Evolutionary conservation across 495 filamentous ascomycete species (phyloP), one percentile per base, ranked within the genome.

Genomic region (Pyronema domesticum): DNA sequence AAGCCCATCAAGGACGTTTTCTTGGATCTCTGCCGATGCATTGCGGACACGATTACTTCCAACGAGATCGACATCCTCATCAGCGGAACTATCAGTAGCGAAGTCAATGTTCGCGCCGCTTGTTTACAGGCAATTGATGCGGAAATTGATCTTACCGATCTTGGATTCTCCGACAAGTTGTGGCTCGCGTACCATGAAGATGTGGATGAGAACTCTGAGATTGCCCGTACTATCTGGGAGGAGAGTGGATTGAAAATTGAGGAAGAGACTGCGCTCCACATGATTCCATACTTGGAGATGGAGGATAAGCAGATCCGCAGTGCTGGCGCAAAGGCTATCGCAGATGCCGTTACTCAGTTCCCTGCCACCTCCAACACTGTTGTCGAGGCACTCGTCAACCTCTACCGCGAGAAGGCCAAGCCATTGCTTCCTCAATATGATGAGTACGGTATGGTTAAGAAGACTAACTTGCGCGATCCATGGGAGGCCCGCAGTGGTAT

Each of bases 141-240:
- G 18, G 86, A 95, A 62, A 80, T 96, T 39, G 89, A 96, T 60
- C 73, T 98, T 72, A 88, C 80, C 47, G 85, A 94, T 50, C 71
- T 83, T 23, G 76, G 80, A 34, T 89, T 86, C 63, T 89, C 80
- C 7, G 84, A 87, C 55, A 86, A 96, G 60, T 83, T 96, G 10
- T 96, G 89, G 89, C 73, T 98, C 18, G 81, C 80, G 51, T 89
- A 78, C 66, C 88, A 96, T 62, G 91, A 98, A 56, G 85, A 91
- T 54, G 77, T 84, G 0, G 80, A 86, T 10, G 91, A 95, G 62
- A 95, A 96, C 60, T 75, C 72, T 6, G 86, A 94, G 37, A 71
- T 94, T 33, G 89, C 82, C 1, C 76, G 75, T 30, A 78, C 84
- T 0, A 95, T 96, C 37, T 96, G 93, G 91, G 86, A 94, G 66